Percentiles rank a stretch among this genome's conserved stretches.
phyloP scores from a whole-genome alignment of 2,329 filamentous ascomycete genomes.

The Pyricularia pennisetigena region DNA sequence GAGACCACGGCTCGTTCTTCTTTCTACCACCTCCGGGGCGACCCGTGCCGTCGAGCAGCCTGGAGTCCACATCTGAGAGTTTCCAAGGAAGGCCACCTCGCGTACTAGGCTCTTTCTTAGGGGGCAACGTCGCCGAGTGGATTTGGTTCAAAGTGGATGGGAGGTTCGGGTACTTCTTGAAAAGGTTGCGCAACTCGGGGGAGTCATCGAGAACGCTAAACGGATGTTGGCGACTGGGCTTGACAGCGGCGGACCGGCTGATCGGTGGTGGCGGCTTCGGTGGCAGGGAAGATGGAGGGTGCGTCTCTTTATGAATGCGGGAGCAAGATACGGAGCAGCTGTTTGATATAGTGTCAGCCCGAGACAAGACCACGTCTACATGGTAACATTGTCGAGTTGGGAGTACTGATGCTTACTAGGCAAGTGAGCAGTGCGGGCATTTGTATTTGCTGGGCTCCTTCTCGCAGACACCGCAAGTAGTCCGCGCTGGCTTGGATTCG shows the following conservation, averaged over 20 bases:
- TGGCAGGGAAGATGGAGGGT: slow-evolving; percentile 15
- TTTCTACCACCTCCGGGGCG: slow-evolving; percentile 8
- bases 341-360: slow-evolving; percentile 20
- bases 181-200: slow-evolving; percentile 37
- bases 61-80: slow-evolving; percentile 8
- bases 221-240: slow-evolving; percentile 23
- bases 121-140: slow-evolving; percentile 37
- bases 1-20: slow-evolving; percentile 40
- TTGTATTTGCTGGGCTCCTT: slow-evolving; percentile 48
- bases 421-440: slow-evolving; percentile 46
- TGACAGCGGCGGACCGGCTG: slow-evolving; percentile 1
- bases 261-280: slow-evolving; percentile 8
- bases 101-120: slow-evolving; percentile 13
- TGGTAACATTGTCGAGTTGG: not conserved
- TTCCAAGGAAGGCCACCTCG: slow-evolving; percentile 11
- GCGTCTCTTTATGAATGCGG: slow-evolving; percentile 19
- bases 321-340: slow-evolving; percentile 52
- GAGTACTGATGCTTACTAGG: slow-evolving; percentile 40
- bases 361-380: slow-evolving; percentile 5
- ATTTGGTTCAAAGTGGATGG: slow-evolving; percentile 36
- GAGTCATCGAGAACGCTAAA: slow-evolving; percentile 42
- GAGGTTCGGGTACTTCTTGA: slow-evolving; percentile 41
- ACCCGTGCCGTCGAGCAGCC: slow-evolving; percentile 16
- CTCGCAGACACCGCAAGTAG: slow-evolving; percentile 45
- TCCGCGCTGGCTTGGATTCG: slow-evolving; percentile 7